Evolutionary conservation across 2,329 filamentous ascomycete species (phyloP), one percentile per base, ranked within the genome.

Genomic region (Dothistroma septosporum): DNA sequence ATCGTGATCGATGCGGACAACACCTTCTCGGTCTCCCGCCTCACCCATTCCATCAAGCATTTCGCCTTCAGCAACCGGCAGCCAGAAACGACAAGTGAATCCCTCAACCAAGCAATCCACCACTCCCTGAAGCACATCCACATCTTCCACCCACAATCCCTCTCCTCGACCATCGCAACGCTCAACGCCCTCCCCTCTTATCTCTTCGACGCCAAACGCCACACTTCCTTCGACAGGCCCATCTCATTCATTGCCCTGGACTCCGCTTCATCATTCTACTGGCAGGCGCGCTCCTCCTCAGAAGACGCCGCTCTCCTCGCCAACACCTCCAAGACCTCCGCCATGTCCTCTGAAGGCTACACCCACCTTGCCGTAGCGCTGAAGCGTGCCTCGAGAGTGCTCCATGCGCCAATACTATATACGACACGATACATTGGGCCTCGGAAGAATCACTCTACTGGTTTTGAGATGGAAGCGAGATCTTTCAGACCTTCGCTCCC

Each of bases 1-100:
- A 74, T 86, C 7, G 77, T 85, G 64, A 72, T 87, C 49, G 85
- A 87, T 69, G 78, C 80, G 0, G 80, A 86, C 60, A 75, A 76
- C 61, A 78, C 79, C 28, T 85, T 87, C 71, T 79, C 79, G 58
- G 75, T 83, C 31, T 55, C 74, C 8, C 76, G 82, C 24, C 76
- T 87, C 10, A 73, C 70, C 2, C 58, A 73, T 52, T 67, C 78
- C 33, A 74, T 80, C 60, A 59, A 55, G 11, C 59, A 35, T 33
- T 5, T 57, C 14, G 41, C 35, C 22, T 46, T 59, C 41, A 22
- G 52, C n/a, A 53, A 55, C 37, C 24, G 54, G 28, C 41, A 49
- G 35, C 49, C 64, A 33, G 44, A 61, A 14, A 22, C 54, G 37
- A 33, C 49, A 37, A 47, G 47, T 0, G 33, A 55, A 32, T 37